Evolutionary conservation across 495 filamentous ascomycete species (phyloP).

Genomic region (Lophiostoma macrostomum): DNA sequence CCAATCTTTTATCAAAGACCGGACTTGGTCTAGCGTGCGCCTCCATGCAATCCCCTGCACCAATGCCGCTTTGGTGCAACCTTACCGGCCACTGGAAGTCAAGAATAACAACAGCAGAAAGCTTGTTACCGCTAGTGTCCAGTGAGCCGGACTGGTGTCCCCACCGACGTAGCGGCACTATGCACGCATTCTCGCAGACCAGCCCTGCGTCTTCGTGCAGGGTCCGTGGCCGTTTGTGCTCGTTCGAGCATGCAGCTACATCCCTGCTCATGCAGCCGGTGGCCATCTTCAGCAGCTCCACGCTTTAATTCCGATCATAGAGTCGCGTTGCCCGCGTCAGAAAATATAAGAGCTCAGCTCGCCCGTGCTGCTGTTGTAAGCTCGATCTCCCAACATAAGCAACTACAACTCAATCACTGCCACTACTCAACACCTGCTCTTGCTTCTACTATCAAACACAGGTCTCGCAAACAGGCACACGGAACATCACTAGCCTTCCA

Average conservation of each 20-base stretch:
- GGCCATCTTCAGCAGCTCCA: constrained; percentile 12
- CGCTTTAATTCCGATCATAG: constrained; percentile 25
- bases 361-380: constrained; percentile 28
- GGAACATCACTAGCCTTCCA: too few relatives aligned
- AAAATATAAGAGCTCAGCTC: constrained; percentile 28
- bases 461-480: background rate
- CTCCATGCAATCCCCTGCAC: constrained; percentile 25
- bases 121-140: constrained; percentile 17
- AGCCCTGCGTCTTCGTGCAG: constrained; percentile 26
- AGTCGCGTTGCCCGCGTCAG: constrained; percentile 3
- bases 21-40: constrained; percentile 13
- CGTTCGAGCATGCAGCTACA: background rate
- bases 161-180: constrained; percentile 17
- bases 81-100: constrained; percentile 24
- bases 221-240: constrained; percentile 21
- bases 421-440: background rate
- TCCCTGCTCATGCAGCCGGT: constrained; percentile 23
- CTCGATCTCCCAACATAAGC: constrained; percentile 19
- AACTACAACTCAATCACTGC: constrained; percentile 7
- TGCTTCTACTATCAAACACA: background rate
- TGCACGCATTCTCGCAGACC: constrained; percentile 23
- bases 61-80: constrained; percentile 19
- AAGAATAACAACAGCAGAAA: constrained; percentile 30
- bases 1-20: constrained; percentile 25
- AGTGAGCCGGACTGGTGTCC: constrained; percentile 13